A percentile compares a stretch with the other conserved stretches of the same genome.
These are phyloP conservation scores for Exophiala dermatitidis DNA, from an alignment of 2,329 filamentous ascomycete species.

Conservation along the genomic window DNA sequence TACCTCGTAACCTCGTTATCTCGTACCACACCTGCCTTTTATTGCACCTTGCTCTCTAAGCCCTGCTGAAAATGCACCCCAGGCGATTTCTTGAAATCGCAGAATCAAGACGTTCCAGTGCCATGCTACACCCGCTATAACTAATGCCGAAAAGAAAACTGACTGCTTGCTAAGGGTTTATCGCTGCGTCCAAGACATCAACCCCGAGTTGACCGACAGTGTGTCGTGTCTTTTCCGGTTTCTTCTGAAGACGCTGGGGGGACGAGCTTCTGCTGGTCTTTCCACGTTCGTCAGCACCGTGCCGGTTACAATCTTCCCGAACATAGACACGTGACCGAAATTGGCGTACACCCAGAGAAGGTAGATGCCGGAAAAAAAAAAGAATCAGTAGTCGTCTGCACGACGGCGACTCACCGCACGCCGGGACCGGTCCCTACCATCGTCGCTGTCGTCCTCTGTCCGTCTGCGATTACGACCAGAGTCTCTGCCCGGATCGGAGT, in stretches of 20 bases:
- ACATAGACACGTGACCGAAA: too few species aligned
- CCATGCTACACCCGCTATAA: neutral
- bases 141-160: neutral
- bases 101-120: neutral
- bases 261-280: conserved; percentile 7
- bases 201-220: conserved; percentile 10
- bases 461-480: conserved; percentile 13
- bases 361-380: neutral
- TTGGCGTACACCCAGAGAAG: neutral
- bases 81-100: too few species aligned
- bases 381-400: conserved; percentile 9
- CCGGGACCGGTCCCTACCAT: conserved; percentile 9
- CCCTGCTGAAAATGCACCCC: too few species aligned
- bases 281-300: neutral
- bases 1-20: neutral
- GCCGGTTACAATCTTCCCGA: too few species aligned
- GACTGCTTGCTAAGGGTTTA: neutral
- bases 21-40: too few species aligned
- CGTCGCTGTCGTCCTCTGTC: conserved; percentile 12
- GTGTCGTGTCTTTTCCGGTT: conserved; percentile 7
- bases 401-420: conserved; percentile 19
- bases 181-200: conserved; percentile 5
- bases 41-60: too few species aligned
- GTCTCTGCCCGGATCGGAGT: conserved; percentile 8
- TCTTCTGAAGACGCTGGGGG: neutral